Conservation (phyloP, 2,329 filamentous ascomycete genomes). For the Cladosporium colombiae region DNA sequence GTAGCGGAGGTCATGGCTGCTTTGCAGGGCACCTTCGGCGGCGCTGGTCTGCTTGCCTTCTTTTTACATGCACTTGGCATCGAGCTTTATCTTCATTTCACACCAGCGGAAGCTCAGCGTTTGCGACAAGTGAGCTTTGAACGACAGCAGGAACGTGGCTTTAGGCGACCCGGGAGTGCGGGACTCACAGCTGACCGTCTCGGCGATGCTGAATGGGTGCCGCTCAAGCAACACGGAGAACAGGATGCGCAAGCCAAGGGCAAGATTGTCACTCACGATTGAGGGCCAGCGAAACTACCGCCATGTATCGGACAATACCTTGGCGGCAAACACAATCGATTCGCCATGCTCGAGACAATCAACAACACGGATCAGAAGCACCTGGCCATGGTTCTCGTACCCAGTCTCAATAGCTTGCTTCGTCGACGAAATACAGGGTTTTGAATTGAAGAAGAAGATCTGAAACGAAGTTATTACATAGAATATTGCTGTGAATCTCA, state of each 20-base stretch:
- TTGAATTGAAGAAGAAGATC: not conserved
- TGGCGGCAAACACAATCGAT: not conserved
- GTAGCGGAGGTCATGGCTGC: slow-evolving; percentile 41
- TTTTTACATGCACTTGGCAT: slow-evolving; percentile 49
- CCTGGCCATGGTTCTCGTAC: not conserved
- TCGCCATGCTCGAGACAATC: not conserved
- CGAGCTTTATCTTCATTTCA: slow-evolving; percentile 47
- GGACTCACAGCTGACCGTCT: slow-evolving; percentile 48
- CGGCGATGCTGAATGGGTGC: slow-evolving; percentile 28
- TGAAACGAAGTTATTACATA: not conserved
- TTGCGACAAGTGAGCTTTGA: slow-evolving; percentile 58
- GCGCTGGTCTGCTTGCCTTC: slow-evolving; percentile 54
- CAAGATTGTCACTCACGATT: not conserved
- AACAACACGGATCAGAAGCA: not conserved
- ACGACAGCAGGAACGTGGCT: slow-evolving; percentile 57
- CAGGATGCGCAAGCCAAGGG: not conserved
- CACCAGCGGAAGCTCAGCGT: slow-evolving; percentile 55
- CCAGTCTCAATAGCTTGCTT: not conserved
- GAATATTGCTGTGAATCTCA: not conserved
- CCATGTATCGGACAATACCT: not conserved
- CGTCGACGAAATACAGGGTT: not conserved
- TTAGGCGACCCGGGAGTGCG: slow-evolving; percentile 51
- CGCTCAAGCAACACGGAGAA: not conserved
- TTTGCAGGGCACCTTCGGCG: slow-evolving; percentile 52
- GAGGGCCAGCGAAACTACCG: not conserved